phyloP scores from a whole-genome alignment of 192 early-diverging fungal genomes.

The Coemansia furcata region DNA sequence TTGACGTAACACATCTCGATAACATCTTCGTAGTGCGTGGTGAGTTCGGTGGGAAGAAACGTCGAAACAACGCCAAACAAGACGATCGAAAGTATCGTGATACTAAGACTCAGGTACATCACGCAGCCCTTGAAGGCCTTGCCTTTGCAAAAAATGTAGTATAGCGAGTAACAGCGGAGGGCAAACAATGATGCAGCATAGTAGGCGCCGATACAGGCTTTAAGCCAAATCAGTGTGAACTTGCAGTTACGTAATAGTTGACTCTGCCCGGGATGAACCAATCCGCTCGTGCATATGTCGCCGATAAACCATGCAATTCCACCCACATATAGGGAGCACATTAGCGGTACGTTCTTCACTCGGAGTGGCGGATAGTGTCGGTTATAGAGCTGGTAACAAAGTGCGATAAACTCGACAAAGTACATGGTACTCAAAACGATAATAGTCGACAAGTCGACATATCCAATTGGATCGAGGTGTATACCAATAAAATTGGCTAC shows the following conservation, averaged over 20 bases:
- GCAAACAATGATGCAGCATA: slow-evolving; percentile 32
- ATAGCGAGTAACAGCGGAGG: slow-evolving; percentile 39
- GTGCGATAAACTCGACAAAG: slow-evolving; percentile 26
- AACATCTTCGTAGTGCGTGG: slow-evolving; percentile 28
- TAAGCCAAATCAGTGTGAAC: slow-evolving; percentile 34
- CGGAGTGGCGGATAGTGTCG: slow-evolving; percentile 41
- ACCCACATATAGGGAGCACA: slow-evolving; percentile 40
- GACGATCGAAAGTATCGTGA: slow-evolving; percentile 10
- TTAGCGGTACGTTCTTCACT: slow-evolving; percentile 40
- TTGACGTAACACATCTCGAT: slow-evolving; percentile 32
- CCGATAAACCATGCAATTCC: slow-evolving; percentile 29
- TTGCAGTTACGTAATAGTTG: slow-evolving; percentile 26
- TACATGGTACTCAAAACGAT: slow-evolving; percentile 37
- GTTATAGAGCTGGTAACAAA: slow-evolving; percentile 36
- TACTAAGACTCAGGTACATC: neutral
- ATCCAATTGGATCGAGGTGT: slow-evolving; percentile 31
- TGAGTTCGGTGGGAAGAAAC: slow-evolving; percentile 22
- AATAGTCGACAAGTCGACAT: slow-evolving; percentile 45
- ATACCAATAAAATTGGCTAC: slow-evolving; percentile 31
- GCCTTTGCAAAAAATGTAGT: slow-evolving; percentile 35
- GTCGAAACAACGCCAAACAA: slow-evolving; percentile 36
- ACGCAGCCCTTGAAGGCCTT: slow-evolving; percentile 29
- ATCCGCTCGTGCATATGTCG: slow-evolving; percentile 41
- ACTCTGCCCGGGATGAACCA: slow-evolving; percentile 26
- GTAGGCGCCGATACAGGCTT: slow-evolving; percentile 35